Conservation (phyloP, 805 yeast genomes). For the Pichia scutulata region DNA sequence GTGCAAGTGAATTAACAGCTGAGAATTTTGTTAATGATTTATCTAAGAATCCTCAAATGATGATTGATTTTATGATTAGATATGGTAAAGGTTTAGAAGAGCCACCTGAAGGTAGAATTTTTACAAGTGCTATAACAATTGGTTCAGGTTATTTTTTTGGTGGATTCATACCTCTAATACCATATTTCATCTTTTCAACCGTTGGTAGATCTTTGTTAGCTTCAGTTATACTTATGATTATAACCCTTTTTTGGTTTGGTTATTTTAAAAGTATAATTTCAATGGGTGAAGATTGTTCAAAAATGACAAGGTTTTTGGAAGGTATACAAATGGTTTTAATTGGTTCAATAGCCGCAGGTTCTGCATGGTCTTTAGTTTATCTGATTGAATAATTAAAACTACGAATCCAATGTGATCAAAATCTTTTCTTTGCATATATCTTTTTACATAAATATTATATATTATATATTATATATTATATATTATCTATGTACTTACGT, state of each 20-base stretch:
- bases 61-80: slow-evolving; percentile 81
- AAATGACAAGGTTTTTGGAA: slow-evolving; percentile 53
- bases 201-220: slow-evolving; percentile 72
- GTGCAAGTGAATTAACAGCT: slow-evolving; percentile 65
- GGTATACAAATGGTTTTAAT: slow-evolving; percentile 90
- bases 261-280: slow-evolving; percentile 77
- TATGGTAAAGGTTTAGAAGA: slow-evolving; percentile 91
- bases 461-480: no score
- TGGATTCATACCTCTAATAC: slow-evolving; percentile 85
- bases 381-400: slow-evolving; percentile 44
- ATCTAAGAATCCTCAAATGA: slow-evolving; percentile 65
- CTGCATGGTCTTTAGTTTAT: slow-evolving; percentile 90
- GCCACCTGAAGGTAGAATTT: slow-evolving; percentile 88
- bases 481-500: background rate
- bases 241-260: slow-evolving; percentile 85
- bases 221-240: slow-evolving; percentile 72
- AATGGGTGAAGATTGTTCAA: slow-evolving; percentile 70
- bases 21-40: slow-evolving; percentile 68
- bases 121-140: slow-evolving; percentile 82
- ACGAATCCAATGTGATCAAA: no score
- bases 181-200: slow-evolving; percentile 74
- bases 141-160: slow-evolving; percentile 87
- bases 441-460: no score
- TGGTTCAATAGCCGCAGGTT: slow-evolving; percentile 96
- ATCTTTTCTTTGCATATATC: background rate